Conservation (phyloP, 768 basidiomycete species). For the Arthromyces matolae region DNA sequence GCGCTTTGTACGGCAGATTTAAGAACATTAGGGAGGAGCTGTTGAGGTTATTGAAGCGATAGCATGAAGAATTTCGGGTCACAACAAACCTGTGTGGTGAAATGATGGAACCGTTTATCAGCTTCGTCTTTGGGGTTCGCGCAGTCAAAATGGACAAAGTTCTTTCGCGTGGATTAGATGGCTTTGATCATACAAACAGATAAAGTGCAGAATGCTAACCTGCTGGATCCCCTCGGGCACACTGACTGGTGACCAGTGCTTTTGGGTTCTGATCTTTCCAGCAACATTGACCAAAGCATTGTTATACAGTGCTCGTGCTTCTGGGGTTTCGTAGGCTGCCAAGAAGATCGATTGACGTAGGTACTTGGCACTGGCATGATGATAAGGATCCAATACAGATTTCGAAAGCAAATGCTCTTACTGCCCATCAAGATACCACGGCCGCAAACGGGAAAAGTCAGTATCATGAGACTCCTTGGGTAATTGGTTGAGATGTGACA, state of each 20-base stretch:
- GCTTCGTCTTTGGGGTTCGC: conserved; percentile 69
- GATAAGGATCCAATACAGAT: not conserved
- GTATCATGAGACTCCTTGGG: conserved; percentile 92
- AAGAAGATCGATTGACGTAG: conserved; percentile 88
- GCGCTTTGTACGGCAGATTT: too few relatives aligned
- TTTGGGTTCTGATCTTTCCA: conserved; percentile 74
- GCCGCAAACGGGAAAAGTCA: conserved; percentile 96
- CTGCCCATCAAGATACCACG: conserved; percentile 97
- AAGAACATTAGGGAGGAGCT: not conserved
- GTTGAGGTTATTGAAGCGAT: too few relatives aligned
- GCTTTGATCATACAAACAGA: not conserved
- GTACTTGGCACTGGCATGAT: conserved; percentile 59
- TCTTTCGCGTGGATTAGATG: conserved; percentile 34
- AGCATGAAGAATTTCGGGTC: too few relatives aligned
- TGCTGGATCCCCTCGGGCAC: conserved; percentile 85
- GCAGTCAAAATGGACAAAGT: conserved; percentile 73
- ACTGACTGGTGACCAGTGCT: conserved; percentile 65
- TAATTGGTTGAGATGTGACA: conserved; percentile 80
- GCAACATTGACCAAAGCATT: conserved; percentile 73
- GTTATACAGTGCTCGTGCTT: conserved; percentile 79
- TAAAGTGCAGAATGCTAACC: conserved; percentile 33
- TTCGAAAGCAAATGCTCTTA: conserved; percentile 36
- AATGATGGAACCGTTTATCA: conserved; percentile 83
- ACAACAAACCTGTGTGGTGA: conserved; percentile 70
- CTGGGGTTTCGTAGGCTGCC: conserved; percentile 86